Percentiles rank a stretch among this genome's conserved stretches.
Evolutionary conservation across 1,284 basidiomycete species (phyloP).

Genomic region (Porodaedalea pini): DNA sequence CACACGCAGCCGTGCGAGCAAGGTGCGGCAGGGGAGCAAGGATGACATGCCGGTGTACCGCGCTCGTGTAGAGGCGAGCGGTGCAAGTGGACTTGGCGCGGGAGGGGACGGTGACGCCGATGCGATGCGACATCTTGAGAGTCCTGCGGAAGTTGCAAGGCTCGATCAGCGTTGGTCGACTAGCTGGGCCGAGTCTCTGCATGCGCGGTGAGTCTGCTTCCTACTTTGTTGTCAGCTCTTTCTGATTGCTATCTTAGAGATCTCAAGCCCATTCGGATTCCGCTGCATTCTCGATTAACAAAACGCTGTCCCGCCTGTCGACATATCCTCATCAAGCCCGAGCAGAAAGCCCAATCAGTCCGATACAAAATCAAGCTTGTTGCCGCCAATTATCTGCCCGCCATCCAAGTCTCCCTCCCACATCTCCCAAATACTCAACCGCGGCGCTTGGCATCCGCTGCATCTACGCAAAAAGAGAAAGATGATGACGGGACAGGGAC

Average conservation of each 20-base stretch:
- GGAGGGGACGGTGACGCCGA: slow-evolving; percentile 68
- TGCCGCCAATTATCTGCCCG: slow-evolving; percentile 89
- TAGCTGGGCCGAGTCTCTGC: slow-evolving; percentile 72
- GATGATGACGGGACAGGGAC: slow-evolving; percentile 6
- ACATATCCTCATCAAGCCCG: slow-evolving; percentile 97
- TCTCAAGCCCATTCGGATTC: slow-evolving; percentile 82
- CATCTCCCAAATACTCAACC: slow-evolving; percentile 46
- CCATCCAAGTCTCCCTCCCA: slow-evolving; percentile 74
- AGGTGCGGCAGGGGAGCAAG: slow-evolving; percentile 60
- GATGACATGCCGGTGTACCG: slow-evolving; percentile 75
- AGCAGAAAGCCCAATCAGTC: slow-evolving; percentile 91
- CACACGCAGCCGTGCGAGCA: slow-evolving; percentile 47
- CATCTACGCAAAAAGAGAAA: slow-evolving; percentile 33
- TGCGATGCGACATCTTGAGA: slow-evolving; percentile 60
- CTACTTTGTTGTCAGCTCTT: slow-evolving; percentile 2
- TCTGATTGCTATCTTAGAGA: slow-evolving; percentile 47
- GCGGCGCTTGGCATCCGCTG: slow-evolving; percentile 22
- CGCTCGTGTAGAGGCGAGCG: slow-evolving; percentile 59
- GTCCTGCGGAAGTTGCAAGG: slow-evolving; percentile 59
- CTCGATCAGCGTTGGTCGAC: slow-evolving; percentile 79
- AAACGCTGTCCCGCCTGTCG: slow-evolving; percentile 94
- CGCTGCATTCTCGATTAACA: slow-evolving; percentile 87
- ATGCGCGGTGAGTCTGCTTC: slow-evolving; percentile 52
- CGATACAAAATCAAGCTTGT: slow-evolving; percentile 97
- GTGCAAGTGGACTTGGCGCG: slow-evolving; percentile 48